Conservation (phyloP, 1,139 yeast genomes). For the Blastobotrys ciferrii region DNA sequence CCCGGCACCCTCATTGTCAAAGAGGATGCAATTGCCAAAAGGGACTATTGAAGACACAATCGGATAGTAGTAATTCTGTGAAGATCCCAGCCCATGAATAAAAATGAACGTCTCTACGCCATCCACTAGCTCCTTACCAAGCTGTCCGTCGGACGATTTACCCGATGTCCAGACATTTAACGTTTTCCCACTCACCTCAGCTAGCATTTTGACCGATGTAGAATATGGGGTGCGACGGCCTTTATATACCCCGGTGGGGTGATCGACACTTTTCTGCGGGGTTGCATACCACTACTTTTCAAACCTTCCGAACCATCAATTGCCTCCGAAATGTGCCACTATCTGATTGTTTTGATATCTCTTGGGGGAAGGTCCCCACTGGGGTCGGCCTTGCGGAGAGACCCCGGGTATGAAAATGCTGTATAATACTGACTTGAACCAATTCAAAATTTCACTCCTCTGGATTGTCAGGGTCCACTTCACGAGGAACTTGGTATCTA, state of each 20-base stretch:
- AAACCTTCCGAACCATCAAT: background rate
- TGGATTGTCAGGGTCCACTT: too few species aligned
- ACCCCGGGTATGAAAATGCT: too few species aligned
- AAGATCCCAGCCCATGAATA: slow-evolving; percentile 37
- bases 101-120: slow-evolving; percentile 25
- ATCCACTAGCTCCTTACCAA: slow-evolving; percentile 10
- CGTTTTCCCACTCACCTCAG: slow-evolving; percentile 10
- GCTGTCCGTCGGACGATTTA: slow-evolving; percentile 12
- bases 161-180: slow-evolving; percentile 19
- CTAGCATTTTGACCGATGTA: background rate
- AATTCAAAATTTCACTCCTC: too few species aligned
- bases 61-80: slow-evolving; percentile 33
- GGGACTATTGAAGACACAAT: slow-evolving; percentile 25
- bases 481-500: too few species aligned
- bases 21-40: slow-evolving; percentile 27
- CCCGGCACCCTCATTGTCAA: slow-evolving; percentile 36
- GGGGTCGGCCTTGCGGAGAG: too few species aligned
- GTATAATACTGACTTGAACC: too few species aligned
- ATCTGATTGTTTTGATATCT: too few species aligned
- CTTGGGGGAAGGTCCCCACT: too few species aligned
- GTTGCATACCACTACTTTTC: background rate
- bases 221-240: background rate
- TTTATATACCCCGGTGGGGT: slow-evolving; percentile 1
- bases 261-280: background rate
- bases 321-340: too few species aligned